Evolutionary conservation across 257 asterid species (phyloP), one percentile per base, ranked within the genome.

Genomic region (Fraxinus cuspidata): DNA sequence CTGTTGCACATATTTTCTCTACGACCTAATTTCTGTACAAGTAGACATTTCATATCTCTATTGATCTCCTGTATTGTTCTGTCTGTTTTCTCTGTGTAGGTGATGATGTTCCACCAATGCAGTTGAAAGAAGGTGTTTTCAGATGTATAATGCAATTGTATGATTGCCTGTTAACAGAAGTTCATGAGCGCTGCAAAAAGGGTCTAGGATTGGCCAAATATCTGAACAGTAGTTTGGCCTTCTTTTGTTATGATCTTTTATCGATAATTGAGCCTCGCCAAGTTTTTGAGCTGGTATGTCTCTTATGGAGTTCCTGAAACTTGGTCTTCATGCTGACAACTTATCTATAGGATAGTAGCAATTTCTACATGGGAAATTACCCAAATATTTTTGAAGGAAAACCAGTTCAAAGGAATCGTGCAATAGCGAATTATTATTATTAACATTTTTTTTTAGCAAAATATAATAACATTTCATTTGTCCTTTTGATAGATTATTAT

Each of bases 31-130:
- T 31, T 23, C 35, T 11, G 69, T 19, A 11, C 19, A 27, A 27
- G 69, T 25, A 34, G 73, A 67, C 70, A 38, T 76, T 82, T 28
- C 70, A 38, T 35, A 64, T 49, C 58, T 40, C 56, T 68, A 72
- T 53, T 70, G 76, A 29, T 80, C 69, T 70, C 69, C 58, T 56
- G 63, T 64, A 31, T 35, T 51, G 23, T 67, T 29, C 15, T n/a
- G 71, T 65, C 37, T 64, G 49, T 74, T 67, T 78, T 67, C 63
- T 76, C 78, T 79, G 49, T 72, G 72, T 82, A 96, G 98, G 99
- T 65, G 99, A 95, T 86, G 99, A 96, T 80, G 86, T 92, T 78
- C 98, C 99, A 42, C 98, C 99, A 27, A 93, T 96, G 97, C 99
- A 93, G 87, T 88, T 96, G 91, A 93, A 89, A 87, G 99, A 96